Evolutionary conservation across 1,139 yeast species (phyloP).

Genomic region (Pichia sp.): DNA sequence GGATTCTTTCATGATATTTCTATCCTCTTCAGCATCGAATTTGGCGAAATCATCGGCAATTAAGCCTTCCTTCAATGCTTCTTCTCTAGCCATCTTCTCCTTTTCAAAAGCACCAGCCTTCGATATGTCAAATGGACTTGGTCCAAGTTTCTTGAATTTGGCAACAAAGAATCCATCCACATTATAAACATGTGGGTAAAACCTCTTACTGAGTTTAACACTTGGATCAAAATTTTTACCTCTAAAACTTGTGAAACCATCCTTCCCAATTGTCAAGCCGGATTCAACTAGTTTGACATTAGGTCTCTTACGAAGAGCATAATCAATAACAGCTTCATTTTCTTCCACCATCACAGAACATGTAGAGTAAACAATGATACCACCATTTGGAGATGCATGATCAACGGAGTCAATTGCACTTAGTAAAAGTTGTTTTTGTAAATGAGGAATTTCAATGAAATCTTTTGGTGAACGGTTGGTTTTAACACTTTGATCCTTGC

Average conservation of each 20-base stretch:
- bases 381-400: constrained; percentile 87
- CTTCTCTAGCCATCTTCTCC: constrained; percentile 75
- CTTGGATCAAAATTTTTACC: constrained; percentile 86
- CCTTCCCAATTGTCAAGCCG: constrained; percentile 91
- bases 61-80: constrained; percentile 73
- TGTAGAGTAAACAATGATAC: constrained; percentile 92
- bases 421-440: constrained; percentile 87
- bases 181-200: constrained; percentile 96
- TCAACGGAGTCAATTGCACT: constrained; percentile 98
- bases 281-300: constrained; percentile 93
- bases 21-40: constrained; percentile 75
- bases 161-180: constrained; percentile 99
- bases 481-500: constrained; percentile 94
- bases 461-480: constrained; percentile 93
- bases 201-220: constrained; percentile 80
- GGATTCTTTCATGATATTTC: constrained; percentile 67
- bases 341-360: constrained; percentile 99
- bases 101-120: constrained; percentile 89
- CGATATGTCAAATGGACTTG: constrained; percentile 78
- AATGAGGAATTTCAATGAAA: constrained; percentile 91
- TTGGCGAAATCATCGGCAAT: constrained; percentile 82
- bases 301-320: constrained; percentile 93
- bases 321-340: constrained; percentile 98
- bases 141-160: constrained; percentile 84
- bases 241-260: constrained; percentile 88